A percentile compares a stretch with the other conserved stretches of the same genome.
Evolutionary conservation across 164 flowering plant genomes (phyloP).

Genomic region (Piper longum): DNA sequence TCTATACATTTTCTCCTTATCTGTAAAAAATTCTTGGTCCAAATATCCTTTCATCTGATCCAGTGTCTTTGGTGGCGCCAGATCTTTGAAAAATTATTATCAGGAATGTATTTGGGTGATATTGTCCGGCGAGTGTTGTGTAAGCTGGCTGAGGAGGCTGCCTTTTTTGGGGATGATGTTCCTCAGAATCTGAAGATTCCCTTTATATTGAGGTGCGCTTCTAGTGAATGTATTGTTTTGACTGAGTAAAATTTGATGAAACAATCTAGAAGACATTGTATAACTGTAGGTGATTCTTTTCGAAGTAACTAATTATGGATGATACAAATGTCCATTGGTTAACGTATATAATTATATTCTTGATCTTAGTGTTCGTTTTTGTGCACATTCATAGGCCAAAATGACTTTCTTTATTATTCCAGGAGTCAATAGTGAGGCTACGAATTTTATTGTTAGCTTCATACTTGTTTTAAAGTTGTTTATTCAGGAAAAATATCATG

Average conservation of each 20-base stretch:
- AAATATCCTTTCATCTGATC: neutral
- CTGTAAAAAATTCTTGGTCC: conserved; percentile 1
- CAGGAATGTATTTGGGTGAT: conserved; percentile 98
- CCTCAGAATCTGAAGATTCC: conserved; percentile 65
- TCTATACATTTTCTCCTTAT: neutral
- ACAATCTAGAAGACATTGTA: too few relatives aligned
- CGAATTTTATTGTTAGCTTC: neutral
- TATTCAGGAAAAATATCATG: neutral
- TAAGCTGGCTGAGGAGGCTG: conserved; percentile 91
- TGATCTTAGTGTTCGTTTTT: too few relatives aligned
- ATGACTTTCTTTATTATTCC: too few relatives aligned
- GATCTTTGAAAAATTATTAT: conserved; percentile 87
- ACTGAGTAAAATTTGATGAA: too few relatives aligned
- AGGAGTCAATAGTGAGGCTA: neutral
- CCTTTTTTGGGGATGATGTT: conserved; percentile 70
- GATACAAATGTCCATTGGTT: too few relatives aligned
- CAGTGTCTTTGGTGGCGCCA: conserved; percentile 16
- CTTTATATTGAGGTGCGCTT: conserved; percentile 48
- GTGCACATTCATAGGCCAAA: neutral
- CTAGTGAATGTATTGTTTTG: too few relatives aligned
- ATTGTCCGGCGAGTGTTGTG: conserved; percentile 65
- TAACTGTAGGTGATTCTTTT: too few relatives aligned
- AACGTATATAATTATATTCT: too few relatives aligned
- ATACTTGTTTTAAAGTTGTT: neutral
- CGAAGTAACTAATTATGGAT: too few relatives aligned